Base-by-base conservation (phyloP, 2,329 filamentous ascomycete species). In the Byssothecium circinans region DNA sequence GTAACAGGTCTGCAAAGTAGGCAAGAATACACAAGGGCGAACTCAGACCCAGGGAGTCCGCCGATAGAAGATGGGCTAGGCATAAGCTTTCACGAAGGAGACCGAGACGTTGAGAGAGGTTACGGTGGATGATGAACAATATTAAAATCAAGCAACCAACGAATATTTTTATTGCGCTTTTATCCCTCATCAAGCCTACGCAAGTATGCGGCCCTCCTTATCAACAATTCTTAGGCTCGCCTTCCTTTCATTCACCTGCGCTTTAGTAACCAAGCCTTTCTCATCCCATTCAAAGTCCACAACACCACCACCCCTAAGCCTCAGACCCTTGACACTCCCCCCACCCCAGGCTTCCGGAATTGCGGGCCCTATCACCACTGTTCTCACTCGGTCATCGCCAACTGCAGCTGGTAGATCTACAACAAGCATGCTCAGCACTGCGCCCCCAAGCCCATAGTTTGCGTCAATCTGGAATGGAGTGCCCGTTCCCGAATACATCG, bases 401-500 rank as follows among this genome's bases (percentile, higher is more conserved):
- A 65, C 52, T 0, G 75, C 72, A 33, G 12, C 25, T 12, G 57
- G 54, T 43, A 80, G 42, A 60, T 82, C 77, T n/a, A 80, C 72
- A 39, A 80, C 70, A 33, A 82, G 58, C 78, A 82, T 78, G 47
- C 72, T 69, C 44, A 82, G 49, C 42, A 81, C 69, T 0, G 77
- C 78, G 0, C 78, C 80, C 2, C 78, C 80, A 42, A 81, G 79
- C 3, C 80, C 81, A 50, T 80, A 82, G 57, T 83, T 83, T 6
- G 80, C 81, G 58, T 83, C 81, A 47, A 83, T 81, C 66, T 83
- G 81, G 53, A 83, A 83, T 1, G 81, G 78, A 38, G 65, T 62
- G 5, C 71, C 62, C 8, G 65, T 59, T 0, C 70, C 78, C 8
- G 54, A 64, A 56, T 82, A 83, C 74, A 82, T 79, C 34, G 72